phyloP scores from a whole-genome alignment of 257 asterid species.

The Gynochthodes officinalis region DNA sequence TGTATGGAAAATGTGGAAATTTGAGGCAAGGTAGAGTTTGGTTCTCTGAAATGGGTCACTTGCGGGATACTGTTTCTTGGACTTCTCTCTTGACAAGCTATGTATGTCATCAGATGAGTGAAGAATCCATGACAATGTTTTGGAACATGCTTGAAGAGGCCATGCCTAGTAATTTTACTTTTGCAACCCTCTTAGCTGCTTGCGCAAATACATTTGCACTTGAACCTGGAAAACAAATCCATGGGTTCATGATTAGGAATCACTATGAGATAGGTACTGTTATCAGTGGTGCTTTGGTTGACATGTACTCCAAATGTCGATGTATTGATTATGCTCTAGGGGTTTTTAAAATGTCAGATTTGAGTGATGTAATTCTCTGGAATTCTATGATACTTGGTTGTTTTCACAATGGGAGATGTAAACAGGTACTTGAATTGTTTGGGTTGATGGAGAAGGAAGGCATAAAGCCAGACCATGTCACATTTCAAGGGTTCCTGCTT shows the following conservation, averaged over 20 bases:
- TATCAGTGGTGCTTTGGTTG: constrained; percentile 62
- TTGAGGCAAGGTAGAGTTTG: constrained; percentile 53
- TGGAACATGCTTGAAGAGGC: constrained; percentile 58
- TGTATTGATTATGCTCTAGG: constrained; percentile 40
- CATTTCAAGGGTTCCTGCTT: constrained; percentile 49
- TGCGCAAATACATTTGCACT: constrained; percentile 70
- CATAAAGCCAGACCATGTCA: constrained; percentile 51
- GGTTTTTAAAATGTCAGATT: constrained; percentile 37
- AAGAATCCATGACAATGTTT: constrained; percentile 49
- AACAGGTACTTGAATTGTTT: constrained; percentile 39
- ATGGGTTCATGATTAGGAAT: constrained; percentile 63
- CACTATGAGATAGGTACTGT: constrained; percentile 57
- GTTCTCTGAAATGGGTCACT: constrained; percentile 54
- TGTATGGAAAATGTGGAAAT: constrained; percentile 80
- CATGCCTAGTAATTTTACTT: constrained; percentile 60
- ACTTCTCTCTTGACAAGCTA: constrained; percentile 60
- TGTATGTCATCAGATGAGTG: constrained; percentile 54
- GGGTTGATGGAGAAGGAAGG: constrained; percentile 53
- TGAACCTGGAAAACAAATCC: constrained; percentile 64
- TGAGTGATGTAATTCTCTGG: constrained; percentile 54
- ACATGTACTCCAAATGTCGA: constrained; percentile 86
- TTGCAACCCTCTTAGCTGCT: constrained; percentile 71
- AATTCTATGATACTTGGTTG: constrained; percentile 71
- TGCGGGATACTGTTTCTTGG: constrained; percentile 67
- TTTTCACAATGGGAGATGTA: constrained; percentile 44